Conservation (phyloP, 2,329 filamentous ascomycete genomes). For the Botrytis pseudocinerea region DNA sequence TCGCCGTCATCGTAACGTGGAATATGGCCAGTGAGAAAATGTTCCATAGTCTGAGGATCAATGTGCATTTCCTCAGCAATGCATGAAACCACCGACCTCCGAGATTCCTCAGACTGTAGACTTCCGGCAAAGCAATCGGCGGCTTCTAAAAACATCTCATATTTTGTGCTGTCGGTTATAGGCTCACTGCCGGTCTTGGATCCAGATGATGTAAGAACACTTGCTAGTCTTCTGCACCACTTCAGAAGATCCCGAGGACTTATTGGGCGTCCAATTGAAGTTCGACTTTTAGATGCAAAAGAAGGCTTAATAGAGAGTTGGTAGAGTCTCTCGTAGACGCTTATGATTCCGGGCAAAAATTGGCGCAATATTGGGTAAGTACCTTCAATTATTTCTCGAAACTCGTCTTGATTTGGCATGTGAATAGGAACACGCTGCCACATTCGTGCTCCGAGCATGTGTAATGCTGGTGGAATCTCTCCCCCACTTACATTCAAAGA, state of each 20-base stretch:
- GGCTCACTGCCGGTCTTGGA: slow-evolving; percentile 68
- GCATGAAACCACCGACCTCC: slow-evolving; percentile 60
- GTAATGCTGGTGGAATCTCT: slow-evolving; percentile 64
- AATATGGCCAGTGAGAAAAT: slow-evolving; percentile 72
- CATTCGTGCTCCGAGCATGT: slow-evolving; percentile 78
- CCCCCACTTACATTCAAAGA: slow-evolving; percentile 66
- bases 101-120: slow-evolving; percentile 64
- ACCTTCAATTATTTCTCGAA: slow-evolving; percentile 70
- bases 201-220: slow-evolving; percentile 61
- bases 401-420: slow-evolving; percentile 66
- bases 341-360: slow-evolving; percentile 59
- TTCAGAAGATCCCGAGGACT: slow-evolving; percentile 83
- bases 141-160: slow-evolving; percentile 91
- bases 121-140: slow-evolving; percentile 89
- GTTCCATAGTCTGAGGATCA: slow-evolving; percentile 75
- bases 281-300: slow-evolving; percentile 50
- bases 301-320: slow-evolving; percentile 46
- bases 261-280: slow-evolving; percentile 53
- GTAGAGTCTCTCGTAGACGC: slow-evolving; percentile 57
- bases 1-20: slow-evolving; percentile 67
- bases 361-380: slow-evolving; percentile 70
- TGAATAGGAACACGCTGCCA: slow-evolving; percentile 78
- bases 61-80: slow-evolving; percentile 89
- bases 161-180: slow-evolving; percentile 68
- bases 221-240: slow-evolving; percentile 77